Evolutionary conservation across 345 rosid genomes (phyloP).

Genomic region (Abelmoschus esculentus): DNA sequence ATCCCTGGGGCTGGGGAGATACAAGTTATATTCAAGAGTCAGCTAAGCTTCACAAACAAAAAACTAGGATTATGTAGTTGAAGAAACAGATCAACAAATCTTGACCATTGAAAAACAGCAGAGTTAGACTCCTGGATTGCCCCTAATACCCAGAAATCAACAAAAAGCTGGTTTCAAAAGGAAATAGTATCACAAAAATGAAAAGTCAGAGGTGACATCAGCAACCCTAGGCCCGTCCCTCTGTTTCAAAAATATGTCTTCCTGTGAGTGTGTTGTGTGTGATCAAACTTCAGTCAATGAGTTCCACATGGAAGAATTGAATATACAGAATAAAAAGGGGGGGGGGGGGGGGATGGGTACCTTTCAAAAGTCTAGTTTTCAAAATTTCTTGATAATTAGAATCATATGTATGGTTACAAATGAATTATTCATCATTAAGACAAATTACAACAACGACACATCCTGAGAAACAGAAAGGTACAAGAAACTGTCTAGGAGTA

Average conservation of each 20-base stretch:
- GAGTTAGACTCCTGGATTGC: neutral
- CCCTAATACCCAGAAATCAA: constrained; percentile 1
- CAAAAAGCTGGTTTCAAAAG: neutral
- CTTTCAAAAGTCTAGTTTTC: neutral
- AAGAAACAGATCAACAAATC: neutral
- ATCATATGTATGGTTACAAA: no score
- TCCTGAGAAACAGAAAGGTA: neutral
- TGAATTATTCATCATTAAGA: neutral
- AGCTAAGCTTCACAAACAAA: neutral
- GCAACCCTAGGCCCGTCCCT: neutral
- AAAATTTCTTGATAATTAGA: neutral
- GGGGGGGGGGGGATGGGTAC: neutral
- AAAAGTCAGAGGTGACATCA: neutral
- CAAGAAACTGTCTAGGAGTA: neutral
- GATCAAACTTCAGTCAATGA: neutral
- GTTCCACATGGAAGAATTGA: neutral
- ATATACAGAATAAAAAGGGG: neutral
- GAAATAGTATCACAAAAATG: neutral
- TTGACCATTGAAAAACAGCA: neutral
- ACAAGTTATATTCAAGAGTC: neutral
- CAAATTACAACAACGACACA: neutral
- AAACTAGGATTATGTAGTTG: neutral
- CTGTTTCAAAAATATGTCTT: neutral
- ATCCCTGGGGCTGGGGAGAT: neutral
- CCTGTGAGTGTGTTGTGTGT: neutral